Evolutionary conservation across 2,329 filamentous ascomycete species (phyloP).

Genomic region (Diaporthe destruens): DNA sequence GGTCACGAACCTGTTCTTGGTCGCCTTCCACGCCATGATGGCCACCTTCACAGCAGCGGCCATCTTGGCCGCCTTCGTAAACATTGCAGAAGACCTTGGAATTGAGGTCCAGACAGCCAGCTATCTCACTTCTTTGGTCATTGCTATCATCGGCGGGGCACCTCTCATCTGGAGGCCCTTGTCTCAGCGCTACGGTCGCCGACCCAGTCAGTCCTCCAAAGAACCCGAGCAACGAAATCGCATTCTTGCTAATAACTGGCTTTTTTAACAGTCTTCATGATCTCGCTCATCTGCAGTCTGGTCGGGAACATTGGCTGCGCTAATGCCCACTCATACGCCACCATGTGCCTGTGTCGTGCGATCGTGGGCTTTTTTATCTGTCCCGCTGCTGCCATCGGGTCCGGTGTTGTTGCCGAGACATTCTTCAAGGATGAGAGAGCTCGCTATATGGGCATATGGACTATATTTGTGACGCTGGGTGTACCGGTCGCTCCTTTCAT

Average conservation of each 20-base stretch:
- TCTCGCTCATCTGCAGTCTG: slow-evolving; percentile 61
- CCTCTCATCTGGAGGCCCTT: slow-evolving; percentile 70
- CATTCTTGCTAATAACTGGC: background rate
- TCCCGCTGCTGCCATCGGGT: slow-evolving; percentile 65
- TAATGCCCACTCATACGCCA: slow-evolving; percentile 59
- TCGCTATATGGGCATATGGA: slow-evolving; percentile 70
- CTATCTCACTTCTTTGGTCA: slow-evolving; percentile 69
- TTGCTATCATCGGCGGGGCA: slow-evolving; percentile 64
- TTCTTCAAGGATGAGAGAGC: slow-evolving; percentile 68
- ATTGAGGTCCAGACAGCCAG: slow-evolving; percentile 61
- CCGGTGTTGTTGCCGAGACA: slow-evolving; percentile 68
- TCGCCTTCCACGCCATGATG: slow-evolving; percentile 66
- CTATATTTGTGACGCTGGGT: slow-evolving; percentile 50
- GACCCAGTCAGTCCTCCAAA: slow-evolving; percentile 54
- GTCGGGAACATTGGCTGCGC: slow-evolving; percentile 67
- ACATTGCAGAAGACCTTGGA: slow-evolving; percentile 63
- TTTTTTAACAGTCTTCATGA: slow-evolving; percentile 53
- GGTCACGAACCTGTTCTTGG: slow-evolving; percentile 63
- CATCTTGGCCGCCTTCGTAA: slow-evolving; percentile 67
- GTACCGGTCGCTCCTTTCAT: slow-evolving; percentile 51
- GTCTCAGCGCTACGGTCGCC: slow-evolving; percentile 65
- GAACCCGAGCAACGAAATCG: background rate
- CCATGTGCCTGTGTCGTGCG: slow-evolving; percentile 65
- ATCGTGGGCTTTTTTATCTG: slow-evolving; percentile 68
- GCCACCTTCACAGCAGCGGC: slow-evolving; percentile 44